A percentile compares a stretch with the other conserved stretches of the same genome.
Evolutionary conservation across 2,329 filamentous ascomycete genomes (phyloP).

Genomic region (Raffaelea ambrosiae): DNA sequence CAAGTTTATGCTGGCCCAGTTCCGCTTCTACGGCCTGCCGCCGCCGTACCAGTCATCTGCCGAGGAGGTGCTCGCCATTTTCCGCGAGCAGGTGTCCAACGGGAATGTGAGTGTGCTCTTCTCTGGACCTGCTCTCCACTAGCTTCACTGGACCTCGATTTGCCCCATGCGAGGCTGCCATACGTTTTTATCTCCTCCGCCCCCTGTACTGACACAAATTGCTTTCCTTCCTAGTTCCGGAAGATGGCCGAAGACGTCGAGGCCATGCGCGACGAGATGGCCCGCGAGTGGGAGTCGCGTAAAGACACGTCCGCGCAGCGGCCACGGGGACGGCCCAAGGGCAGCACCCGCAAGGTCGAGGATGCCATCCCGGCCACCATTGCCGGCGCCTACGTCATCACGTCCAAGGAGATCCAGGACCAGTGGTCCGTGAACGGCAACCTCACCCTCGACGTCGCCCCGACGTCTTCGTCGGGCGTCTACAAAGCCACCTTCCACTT

Average conservation of each 20-base stretch:
- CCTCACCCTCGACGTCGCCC: conserved; percentile 17
- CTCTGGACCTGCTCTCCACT: neutral
- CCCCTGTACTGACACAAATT: too few relatives aligned
- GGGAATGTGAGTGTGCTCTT: conserved; percentile 9
- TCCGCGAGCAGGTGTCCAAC: conserved; percentile 11
- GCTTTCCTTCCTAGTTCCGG: conserved; percentile 6
- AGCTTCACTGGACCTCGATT: neutral
- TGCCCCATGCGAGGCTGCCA: neutral
- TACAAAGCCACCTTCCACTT: conserved; percentile 22
- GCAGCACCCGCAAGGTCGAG: conserved; percentile 13
- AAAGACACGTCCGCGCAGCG: conserved; percentile 10
- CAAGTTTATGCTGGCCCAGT: conserved; percentile 15
- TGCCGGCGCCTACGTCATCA: conserved; percentile 19
- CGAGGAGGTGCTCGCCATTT: conserved; percentile 12
- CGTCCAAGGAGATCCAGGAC: conserved; percentile 16
- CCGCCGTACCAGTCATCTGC: conserved; percentile 15
- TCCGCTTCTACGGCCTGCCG: conserved; percentile 16
- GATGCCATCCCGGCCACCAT: conserved; percentile 11
- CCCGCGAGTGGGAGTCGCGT: conserved; percentile 13
- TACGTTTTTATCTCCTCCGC: neutral
- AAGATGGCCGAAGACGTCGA: conserved; percentile 13
- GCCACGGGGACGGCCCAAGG: conserved; percentile 14
- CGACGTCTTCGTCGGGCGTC: conserved; percentile 16
- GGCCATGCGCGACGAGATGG: conserved; percentile 13
- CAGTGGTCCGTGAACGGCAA: conserved; percentile 17